Evolutionary conservation across 164 flowering plant genomes (phyloP).

Genomic region (Euptelea pleiosperma): DNA sequence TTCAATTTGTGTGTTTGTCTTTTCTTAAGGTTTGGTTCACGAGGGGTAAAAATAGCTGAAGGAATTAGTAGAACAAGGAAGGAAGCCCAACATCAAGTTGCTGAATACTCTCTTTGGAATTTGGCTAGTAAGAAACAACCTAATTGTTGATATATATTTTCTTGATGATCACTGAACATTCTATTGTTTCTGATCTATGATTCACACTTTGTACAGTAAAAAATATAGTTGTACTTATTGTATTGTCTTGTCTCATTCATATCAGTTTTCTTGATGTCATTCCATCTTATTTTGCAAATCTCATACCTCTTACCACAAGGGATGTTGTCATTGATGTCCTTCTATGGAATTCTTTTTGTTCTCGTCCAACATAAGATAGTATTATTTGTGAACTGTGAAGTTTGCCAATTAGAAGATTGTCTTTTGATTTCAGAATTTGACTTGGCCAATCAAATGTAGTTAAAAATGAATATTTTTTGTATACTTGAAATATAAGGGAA

Average conservation of each 20-base stretch:
- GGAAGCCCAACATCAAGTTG: constrained; percentile 79
- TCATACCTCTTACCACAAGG: too few species aligned
- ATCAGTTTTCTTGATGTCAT: neutral
- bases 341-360: too few species aligned
- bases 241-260: neutral
- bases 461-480: too few species aligned
- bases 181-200: constrained; percentile 1
- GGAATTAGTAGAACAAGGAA: constrained; percentile 79
- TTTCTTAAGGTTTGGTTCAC: constrained; percentile 75
- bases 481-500: too few species aligned
- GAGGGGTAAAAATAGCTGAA: constrained; percentile 81
- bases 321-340: too few species aligned
- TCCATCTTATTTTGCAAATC: too few species aligned
- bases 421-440: too few species aligned
- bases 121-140: constrained; percentile 62
- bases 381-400: too few species aligned
- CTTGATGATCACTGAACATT: constrained; percentile 1
- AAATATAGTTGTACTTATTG: neutral
- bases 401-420: too few species aligned
- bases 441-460: too few species aligned
- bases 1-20: constrained; percentile 1
- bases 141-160: neutral
- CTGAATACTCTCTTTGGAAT: constrained; percentile 66
- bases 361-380: too few species aligned
- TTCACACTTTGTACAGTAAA: neutral